Percentiles rank a stretch among this genome's conserved stretches.
Evolutionary conservation across 345 rosid species (phyloP).

Genomic region (Lepidium aucheri): DNA sequence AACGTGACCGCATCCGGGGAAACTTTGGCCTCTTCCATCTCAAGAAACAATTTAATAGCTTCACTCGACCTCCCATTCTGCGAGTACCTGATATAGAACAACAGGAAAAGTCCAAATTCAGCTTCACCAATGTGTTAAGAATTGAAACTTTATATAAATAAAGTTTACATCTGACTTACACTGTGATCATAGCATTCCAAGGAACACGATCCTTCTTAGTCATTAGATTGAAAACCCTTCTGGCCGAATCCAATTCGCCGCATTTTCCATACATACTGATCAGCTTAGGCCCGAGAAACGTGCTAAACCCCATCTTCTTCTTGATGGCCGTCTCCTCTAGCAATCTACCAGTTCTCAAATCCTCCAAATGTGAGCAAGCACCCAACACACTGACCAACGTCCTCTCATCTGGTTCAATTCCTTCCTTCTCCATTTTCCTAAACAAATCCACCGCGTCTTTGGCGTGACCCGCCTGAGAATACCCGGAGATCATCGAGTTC

Average conservation of each 20-base stretch:
- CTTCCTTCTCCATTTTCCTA: constrained; percentile 50
- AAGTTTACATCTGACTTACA: constrained; percentile 33
- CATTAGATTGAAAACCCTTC: constrained; percentile 63
- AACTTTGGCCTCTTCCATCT: constrained; percentile 41
- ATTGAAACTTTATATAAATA: not conserved
- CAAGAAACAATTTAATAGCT: constrained; percentile 50
- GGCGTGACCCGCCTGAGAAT: constrained; percentile 53
- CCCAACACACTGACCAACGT: constrained; percentile 71
- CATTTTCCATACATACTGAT: constrained; percentile 82
- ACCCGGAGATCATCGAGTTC: constrained; percentile 93
- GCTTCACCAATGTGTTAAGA: not conserved
- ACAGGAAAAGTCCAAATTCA: not conserved
- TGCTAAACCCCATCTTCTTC: constrained; percentile 41
- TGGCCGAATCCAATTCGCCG: constrained; percentile 60
- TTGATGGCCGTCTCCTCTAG: constrained; percentile 40
- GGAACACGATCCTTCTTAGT: constrained; percentile 47
- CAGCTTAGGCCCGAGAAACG: constrained; percentile 57
- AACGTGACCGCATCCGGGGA: constrained; percentile 49
- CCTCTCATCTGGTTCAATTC: constrained; percentile 64
- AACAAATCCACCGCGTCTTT: constrained; percentile 58
- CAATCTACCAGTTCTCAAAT: constrained; percentile 60
- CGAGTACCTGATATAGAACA: constrained; percentile 45
- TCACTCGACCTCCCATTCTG: constrained; percentile 76
- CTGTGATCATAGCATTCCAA: constrained; percentile 92
- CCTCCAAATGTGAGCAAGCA: constrained; percentile 62